Base-by-base conservation (phyloP, 768 basidiomycete species). In the Russula sp. region DNA sequence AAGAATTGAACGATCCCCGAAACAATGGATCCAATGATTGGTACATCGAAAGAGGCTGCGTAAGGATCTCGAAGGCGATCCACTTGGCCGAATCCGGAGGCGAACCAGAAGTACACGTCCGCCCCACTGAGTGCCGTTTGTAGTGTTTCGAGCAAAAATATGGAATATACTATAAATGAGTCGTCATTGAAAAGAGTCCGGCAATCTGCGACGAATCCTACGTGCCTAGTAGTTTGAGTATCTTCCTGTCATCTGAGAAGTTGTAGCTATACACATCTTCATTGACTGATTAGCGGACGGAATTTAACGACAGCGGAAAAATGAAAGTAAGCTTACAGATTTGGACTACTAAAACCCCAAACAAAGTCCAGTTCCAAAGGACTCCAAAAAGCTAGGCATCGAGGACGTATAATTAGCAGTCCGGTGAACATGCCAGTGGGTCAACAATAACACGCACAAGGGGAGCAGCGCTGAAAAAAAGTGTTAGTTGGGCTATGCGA, bases 51-150 rank as follows among this genome's bases (percentile, higher is more conserved):
- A 14, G 32, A 20, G 1, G 58, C 22, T 20, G 22, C 5, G 8
- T 38, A 20, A 5, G 63, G 63, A 42, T 30, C 1, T 2, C 8
- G 5, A 8, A 59, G 52, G 26, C 24, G 57, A 0, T 13, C 8
- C 6, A 59, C 1, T 70, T 66, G 0, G 72, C 71, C 3, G 74
- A 48, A 64, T 24, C 58, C 63, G 8, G 57, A 53, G 6, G 22
- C 52, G 14, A 64, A 64, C 57, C 57, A 54, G 51, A 49, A 49
- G 42, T 54, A 59, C 20, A 64, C 24, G 63, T 64, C 63, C 2
- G 28, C 36, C 13, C 57, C 57, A 13, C 30, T 54, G 9, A 64
- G 51, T 7, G 38, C 42, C 3, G 63, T 54, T 40, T 59, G 63
- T 32, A 59, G 10, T 26, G 63, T 64, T 42, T 64, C 63, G 1